These are phyloP conservation scores for Pseudohalonectria lignicola DNA, from an alignment of 2,329 filamentous ascomycete genomes.

Conservation along the genomic window DNA sequence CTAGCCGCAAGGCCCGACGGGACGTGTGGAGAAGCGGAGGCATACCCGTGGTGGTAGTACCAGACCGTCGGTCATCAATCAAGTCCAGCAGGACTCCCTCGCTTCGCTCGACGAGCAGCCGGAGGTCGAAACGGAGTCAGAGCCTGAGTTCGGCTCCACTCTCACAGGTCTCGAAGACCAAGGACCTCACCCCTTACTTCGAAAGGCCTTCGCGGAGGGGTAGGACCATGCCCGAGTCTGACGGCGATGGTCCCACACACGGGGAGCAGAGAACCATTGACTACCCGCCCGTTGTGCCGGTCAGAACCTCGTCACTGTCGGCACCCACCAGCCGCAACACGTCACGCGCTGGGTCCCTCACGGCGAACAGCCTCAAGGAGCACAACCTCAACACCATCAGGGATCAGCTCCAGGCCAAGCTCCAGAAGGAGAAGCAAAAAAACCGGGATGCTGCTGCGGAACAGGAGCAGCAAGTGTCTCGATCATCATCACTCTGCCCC, in stretches of 20 bases:
- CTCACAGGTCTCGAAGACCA: constrained; percentile 27
- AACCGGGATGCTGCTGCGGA: no score
- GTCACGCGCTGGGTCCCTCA: constrained; percentile 43
- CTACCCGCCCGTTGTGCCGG: constrained; percentile 45
- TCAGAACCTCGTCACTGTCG: constrained; percentile 49
- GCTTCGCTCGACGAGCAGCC: constrained; percentile 50
- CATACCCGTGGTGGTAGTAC: constrained; percentile 53
- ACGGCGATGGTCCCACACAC: constrained; percentile 30
- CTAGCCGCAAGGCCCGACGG: constrained; percentile 43
- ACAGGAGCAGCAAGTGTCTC: no score
- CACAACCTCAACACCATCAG: constrained; percentile 28
- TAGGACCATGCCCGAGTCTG: constrained; percentile 34
- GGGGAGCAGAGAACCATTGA: constrained; percentile 47
- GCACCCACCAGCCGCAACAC: constrained; percentile 49
- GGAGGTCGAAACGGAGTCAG: constrained; percentile 38
- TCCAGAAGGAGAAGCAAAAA: background rate
- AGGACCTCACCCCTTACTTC: constrained; percentile 29
- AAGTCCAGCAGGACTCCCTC: constrained; percentile 41
- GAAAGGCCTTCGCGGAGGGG: constrained; percentile 28
- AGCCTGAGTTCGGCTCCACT: constrained; percentile 38
- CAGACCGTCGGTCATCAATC: constrained; percentile 43
- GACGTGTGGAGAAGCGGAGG: constrained; percentile 48
- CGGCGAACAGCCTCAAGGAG: constrained; percentile 38
- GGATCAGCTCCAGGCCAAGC: constrained; percentile 24
- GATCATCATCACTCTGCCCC: constrained; percentile 8